Percentiles rank a stretch among this genome's conserved stretches.
These are phyloP conservation scores for Colletotrichum scovillei DNA, from an alignment of 2,329 filamentous ascomycete genomes.

Conservation along the genomic window DNA sequence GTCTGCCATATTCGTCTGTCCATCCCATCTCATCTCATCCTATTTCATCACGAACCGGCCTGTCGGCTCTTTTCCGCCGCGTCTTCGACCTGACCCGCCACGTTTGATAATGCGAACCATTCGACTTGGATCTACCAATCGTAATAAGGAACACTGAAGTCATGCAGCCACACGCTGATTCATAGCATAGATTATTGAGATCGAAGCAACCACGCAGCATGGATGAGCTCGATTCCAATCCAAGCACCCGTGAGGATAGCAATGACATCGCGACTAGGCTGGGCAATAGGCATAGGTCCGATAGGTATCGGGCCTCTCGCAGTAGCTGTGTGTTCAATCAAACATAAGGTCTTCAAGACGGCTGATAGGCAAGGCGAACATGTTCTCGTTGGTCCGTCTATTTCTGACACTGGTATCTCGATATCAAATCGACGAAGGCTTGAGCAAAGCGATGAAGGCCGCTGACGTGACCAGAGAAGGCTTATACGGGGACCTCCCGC, in stretches of 20 bases:
- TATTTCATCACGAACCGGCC: not conserved
- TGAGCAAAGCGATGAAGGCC: not conserved
- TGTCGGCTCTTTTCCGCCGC: not conserved
- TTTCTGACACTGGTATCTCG: not conserved
- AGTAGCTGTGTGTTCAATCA: not conserved
- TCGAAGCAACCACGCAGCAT: not conserved
- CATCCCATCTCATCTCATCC: not conserved
- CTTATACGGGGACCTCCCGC: not conserved
- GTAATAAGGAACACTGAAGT: not conserved
- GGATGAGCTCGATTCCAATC: not conserved
- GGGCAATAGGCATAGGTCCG: not conserved
- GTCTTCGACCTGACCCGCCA: not conserved
- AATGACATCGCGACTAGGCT: not conserved
- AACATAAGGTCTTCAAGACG: no score
- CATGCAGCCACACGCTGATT: not conserved
- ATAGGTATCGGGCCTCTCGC: not conserved
- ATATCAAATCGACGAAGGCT: not conserved
- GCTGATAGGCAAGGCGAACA: not conserved
- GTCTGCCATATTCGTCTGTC: not conserved
- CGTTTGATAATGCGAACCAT: not conserved
- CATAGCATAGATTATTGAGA: not conserved
- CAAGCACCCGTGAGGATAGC: not conserved
- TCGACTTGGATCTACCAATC: not conserved
- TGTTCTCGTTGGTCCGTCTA: not conserved
- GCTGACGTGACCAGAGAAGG: not conserved